Conservation (phyloP, 768 basidiomycete species). For the Tricholoma furcatifolium region DNA sequence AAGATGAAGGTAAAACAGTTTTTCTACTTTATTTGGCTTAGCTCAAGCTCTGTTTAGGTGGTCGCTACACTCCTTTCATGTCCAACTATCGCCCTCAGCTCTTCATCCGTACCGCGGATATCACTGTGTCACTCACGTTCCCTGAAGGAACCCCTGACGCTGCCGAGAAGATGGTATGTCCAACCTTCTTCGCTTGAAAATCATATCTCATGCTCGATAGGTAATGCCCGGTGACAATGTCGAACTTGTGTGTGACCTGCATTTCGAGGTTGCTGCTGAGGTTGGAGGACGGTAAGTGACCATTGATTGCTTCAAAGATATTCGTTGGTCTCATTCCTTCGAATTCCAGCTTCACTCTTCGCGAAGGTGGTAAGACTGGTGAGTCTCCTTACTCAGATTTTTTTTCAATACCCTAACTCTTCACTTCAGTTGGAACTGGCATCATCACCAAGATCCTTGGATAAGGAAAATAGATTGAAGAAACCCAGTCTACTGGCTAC, state of each 20-base stretch:
- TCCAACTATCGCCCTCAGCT: conserved; percentile 92
- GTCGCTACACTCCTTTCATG: conserved; percentile 91
- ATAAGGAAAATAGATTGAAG: conserved; percentile 4
- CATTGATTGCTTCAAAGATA: not conserved
- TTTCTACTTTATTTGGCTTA: conserved; percentile 13
- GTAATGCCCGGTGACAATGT: conserved; percentile 99
- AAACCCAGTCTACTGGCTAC: not conserved
- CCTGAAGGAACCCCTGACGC: conserved; percentile 81
- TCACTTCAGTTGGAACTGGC: conserved; percentile 79
- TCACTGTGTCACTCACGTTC: conserved; percentile 83
- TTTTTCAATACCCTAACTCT: conserved; percentile 6
- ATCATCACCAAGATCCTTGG: conserved; percentile 85
- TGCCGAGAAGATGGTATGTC: conserved; percentile 79
- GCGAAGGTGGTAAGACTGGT: conserved; percentile 94
- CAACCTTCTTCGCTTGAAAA: not conserved
- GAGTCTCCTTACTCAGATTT: conserved; percentile 24
- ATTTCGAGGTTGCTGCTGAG: conserved; percentile 87
- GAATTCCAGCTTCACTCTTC: conserved; percentile 70
- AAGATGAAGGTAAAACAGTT: conserved; percentile 62
- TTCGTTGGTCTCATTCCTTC: conserved; percentile 4
- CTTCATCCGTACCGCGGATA: conserved; percentile 93
- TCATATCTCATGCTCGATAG: conserved; percentile 29
- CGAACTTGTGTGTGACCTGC: conserved; percentile 83
- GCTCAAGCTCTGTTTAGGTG: conserved; percentile 37
- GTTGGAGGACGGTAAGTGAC: conserved; percentile 66